These are phyloP conservation scores for Rugonectria rugulosa DNA, from an alignment of 2,329 filamentous ascomycete species.

Conservation along the genomic window DNA sequence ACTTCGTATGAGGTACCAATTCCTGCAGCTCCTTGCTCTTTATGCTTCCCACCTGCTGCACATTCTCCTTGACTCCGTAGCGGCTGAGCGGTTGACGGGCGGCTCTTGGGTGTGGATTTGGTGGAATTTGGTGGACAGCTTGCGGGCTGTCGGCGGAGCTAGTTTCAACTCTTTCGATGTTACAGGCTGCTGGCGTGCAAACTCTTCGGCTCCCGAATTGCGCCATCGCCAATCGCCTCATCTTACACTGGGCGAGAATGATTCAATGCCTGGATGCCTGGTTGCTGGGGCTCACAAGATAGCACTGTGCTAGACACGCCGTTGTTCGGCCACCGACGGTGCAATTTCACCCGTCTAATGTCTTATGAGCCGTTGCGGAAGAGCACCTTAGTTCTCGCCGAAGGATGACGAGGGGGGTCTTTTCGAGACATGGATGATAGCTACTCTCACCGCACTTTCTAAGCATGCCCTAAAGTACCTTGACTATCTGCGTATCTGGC, in stretches of 20 bases:
- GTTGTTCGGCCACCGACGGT: constrained; percentile 5
- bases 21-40: no score
- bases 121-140: constrained; percentile 27
- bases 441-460: not conserved
- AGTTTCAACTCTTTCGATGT: constrained; percentile 23
- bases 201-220: constrained; percentile 39
- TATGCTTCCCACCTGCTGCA: no score
- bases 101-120: constrained; percentile 30
- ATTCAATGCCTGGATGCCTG: constrained; percentile 14
- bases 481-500: no score
- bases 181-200: constrained; percentile 19
- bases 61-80: no score
- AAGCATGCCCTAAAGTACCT: no score
- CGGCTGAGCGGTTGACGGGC: constrained; percentile 23
- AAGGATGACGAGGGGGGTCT: no score
- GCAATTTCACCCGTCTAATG: not conserved
- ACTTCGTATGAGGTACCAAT: no score
- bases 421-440: no score
- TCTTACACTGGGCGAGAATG: constrained; percentile 27
- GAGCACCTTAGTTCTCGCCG: no score
- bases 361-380: not conserved
- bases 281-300: constrained; percentile 4
- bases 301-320: constrained; percentile 7
- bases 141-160: constrained; percentile 39
- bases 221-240: constrained; percentile 35